Base-by-base conservation (phyloP, 2,329 filamentous ascomycete species). In the Pseudogymnoascus sp. region DNA sequence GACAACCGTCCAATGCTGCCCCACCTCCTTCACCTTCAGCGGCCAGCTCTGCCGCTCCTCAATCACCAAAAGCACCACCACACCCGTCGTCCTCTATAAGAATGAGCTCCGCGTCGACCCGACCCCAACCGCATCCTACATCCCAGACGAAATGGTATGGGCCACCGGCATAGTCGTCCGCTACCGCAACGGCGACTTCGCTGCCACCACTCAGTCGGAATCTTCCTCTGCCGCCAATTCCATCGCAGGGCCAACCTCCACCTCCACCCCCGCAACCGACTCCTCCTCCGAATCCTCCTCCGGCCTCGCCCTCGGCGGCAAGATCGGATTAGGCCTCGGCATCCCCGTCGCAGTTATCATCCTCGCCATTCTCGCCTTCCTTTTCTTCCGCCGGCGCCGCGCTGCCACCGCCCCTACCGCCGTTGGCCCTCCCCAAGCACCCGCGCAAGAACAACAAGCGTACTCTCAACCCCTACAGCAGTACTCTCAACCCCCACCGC, bases 301-400 rank as follows among this genome's bases (percentile, higher is more conserved):
- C 1, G 61, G 61, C 16, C 63, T 72, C 0, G 69, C 68, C 2
- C 69, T 68, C 1, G 71, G 69, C 6, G 71, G 67, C 31, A 69
- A 66, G 31, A 62, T 68, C 1, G 72, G 70, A 7, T 71, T 76
- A 29, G 75, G 69, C 3, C 68, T 77, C 1, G 67, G 69, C 4
- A 65, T 76, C 40, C 73, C 74, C 0, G 16, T 74, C 0, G 68
- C 71, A 2, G 64, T 70, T 14, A 64, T 77, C 11, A 69, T 67
- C 1, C 31, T 70, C 4, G 59, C 71, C 4, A 63, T 67, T 0
- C 70, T 67, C 2, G 63, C 68, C 5, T 72, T 75, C 62, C 63
- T 75, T 57, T 71, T 69, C 67, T 72, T 70, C 64, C 68, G 73
- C 16, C 69, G 71, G n/a, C 69, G 66, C 60, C 66, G 66, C 61